These are phyloP conservation scores for Fonsecaea pugnacius DNA, from an alignment of 2,329 filamentous ascomycete species.

Conservation along the genomic window DNA sequence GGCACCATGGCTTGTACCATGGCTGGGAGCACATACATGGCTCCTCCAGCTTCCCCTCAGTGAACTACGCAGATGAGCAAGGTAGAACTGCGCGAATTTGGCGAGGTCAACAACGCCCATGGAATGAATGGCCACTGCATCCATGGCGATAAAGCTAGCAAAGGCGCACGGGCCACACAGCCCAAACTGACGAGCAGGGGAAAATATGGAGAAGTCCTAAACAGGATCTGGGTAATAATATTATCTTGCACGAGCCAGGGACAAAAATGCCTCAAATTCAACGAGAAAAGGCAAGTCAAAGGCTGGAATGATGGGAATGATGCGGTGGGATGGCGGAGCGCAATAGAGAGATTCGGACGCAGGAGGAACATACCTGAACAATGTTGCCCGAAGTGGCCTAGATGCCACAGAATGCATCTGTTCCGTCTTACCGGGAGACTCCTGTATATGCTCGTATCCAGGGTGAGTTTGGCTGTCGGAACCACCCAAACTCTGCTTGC, in stretches of 20 bases:
- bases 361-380: neutral
- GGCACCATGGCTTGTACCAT: neutral
- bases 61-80: conserved; percentile 4
- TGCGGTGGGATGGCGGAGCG: neutral
- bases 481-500: neutral
- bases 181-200: neutral
- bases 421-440: conserved; percentile 9
- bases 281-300: conserved; percentile 9
- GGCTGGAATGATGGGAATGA: neutral
- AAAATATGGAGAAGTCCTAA: neutral
- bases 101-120: conserved; percentile 1
- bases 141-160: neutral
- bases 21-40: neutral
- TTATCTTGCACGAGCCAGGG: neutral
- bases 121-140: neutral
- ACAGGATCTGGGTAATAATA: neutral
- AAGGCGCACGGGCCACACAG: neutral
- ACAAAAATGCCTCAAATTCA: conserved; percentile 14
- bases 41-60: neutral
- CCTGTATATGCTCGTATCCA: too few species aligned
- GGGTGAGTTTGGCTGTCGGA: neutral
- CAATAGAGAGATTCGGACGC: neutral
- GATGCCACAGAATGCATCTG: conserved; percentile 2
- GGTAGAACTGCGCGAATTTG: conserved; percentile 4
- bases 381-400: neutral